phyloP scores from a whole-genome alignment of 768 basidiomycete genomes.

The Lactarius indigo region DNA sequence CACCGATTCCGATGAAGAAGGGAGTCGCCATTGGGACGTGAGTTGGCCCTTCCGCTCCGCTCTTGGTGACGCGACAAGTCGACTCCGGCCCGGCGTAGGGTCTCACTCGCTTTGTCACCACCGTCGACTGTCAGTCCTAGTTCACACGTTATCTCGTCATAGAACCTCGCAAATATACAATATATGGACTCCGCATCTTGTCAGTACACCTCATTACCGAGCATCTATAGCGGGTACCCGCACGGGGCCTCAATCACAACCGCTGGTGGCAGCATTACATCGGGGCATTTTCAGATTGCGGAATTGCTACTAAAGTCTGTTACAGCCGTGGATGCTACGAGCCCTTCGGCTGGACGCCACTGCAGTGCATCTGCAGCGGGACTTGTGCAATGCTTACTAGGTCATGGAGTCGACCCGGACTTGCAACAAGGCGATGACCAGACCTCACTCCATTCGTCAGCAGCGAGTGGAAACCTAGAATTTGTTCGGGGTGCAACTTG shows the following conservation, averaged over 20 bases:
- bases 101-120: neutral
- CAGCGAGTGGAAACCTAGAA: neutral
- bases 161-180: neutral
- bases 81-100: neutral
- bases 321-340: too few relatives aligned
- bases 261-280: neutral
- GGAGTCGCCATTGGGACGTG: constrained; percentile 65
- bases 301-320: neutral
- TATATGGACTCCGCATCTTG: neutral
- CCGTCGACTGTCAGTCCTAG: neutral
- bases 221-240: neutral
- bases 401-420: neutral
- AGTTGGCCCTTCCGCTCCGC: neutral
- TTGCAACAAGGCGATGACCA: neutral
- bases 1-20: constrained; percentile 70
- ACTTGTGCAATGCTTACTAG: neutral
- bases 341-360: neutral
- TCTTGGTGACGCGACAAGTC: neutral
- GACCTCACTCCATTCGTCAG: neutral
- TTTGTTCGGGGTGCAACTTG: neutral
- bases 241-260: neutral
- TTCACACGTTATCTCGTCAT: neutral
- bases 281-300: neutral
- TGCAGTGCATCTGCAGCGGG: neutral
- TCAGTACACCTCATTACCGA: neutral